Percentiles rank a stretch among this genome's conserved stretches.
Conservation (phyloP, 306 rosid genomes). For the Fragaria nilgerrensis region DNA sequence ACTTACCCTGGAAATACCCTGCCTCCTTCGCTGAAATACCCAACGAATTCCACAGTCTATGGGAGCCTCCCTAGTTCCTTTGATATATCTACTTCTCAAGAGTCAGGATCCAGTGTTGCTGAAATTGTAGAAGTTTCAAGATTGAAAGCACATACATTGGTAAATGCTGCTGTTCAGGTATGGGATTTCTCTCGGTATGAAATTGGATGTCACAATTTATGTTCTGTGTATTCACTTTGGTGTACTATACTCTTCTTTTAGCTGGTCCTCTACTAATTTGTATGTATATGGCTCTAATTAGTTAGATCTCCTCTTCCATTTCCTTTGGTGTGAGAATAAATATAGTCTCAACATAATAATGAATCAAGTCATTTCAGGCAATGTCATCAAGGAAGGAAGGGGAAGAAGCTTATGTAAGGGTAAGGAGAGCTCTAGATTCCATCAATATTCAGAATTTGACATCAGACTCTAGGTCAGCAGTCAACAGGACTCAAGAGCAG, state of each 20-base stretch:
- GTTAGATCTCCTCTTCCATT: neutral
- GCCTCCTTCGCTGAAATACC: conserved; percentile 53
- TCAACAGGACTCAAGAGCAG: conserved; percentile 52
- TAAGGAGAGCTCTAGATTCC: conserved; percentile 71
- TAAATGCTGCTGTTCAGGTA: conserved; percentile 90
- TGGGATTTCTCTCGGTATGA: neutral
- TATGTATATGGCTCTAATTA: conserved; percentile 11
- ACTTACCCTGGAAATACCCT: conserved; percentile 51
- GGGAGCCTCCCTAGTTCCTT: conserved; percentile 42
- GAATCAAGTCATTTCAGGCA: conserved; percentile 48
- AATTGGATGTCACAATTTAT: neutral
- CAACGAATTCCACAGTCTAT: conserved; percentile 35
- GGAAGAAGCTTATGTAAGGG: conserved; percentile 62
- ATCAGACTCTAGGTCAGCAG: conserved; percentile 39
- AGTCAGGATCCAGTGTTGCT: conserved; percentile 51
- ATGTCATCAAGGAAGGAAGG: conserved; percentile 68
- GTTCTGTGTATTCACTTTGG: neutral
- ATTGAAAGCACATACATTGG: conserved; percentile 66
- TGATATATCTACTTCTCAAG: conserved; percentile 49
- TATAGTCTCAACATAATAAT: conserved; percentile 4
- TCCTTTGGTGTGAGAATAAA: neutral
- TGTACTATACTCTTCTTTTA: neutral
- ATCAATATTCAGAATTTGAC: conserved; percentile 46
- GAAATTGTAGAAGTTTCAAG: conserved; percentile 73
- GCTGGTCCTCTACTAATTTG: neutral